phyloP scores from a whole-genome alignment of 1,139 yeast species.

The Saccharomyces hybrid region DNA sequence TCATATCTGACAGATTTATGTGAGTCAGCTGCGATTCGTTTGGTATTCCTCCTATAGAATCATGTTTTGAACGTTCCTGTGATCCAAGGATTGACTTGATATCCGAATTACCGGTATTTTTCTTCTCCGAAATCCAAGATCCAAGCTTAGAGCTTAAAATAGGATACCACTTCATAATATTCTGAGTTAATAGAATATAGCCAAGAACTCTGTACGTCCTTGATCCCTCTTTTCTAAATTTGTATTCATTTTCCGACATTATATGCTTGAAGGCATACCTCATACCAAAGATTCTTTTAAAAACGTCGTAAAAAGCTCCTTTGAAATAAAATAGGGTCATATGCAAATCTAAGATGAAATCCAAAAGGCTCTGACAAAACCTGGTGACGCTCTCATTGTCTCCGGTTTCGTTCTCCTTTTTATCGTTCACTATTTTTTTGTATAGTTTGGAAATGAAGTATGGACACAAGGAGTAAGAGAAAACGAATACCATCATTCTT shows the following conservation, averaged over 20 bases:
- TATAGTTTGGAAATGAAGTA: constrained; percentile 37
- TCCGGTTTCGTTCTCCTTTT: constrained; percentile 16
- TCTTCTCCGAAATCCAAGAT: background rate
- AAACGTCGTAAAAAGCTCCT: constrained; percentile 72
- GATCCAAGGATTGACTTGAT: background rate
- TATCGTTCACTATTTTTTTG: constrained; percentile 9
- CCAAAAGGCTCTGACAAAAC: constrained; percentile 41
- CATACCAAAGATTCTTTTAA: constrained; percentile 72
- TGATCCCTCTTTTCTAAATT: constrained; percentile 20
- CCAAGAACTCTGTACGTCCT: constrained; percentile 70
- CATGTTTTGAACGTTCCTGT: background rate
- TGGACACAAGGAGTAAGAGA: constrained; percentile 53
- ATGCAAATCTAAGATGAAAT: constrained; percentile 56
- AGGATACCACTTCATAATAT: constrained; percentile 38
- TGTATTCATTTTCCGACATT: constrained; percentile 40
- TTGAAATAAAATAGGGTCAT: constrained; percentile 73
- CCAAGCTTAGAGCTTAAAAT: background rate
- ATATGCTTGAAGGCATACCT: constrained; percentile 69
- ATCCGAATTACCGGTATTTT: background rate
- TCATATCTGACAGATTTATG: constrained; percentile 51
- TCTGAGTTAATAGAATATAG: constrained; percentile 55
- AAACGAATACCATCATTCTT: constrained; percentile 46
- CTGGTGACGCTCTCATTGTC: constrained; percentile 14
- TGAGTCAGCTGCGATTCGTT: constrained; percentile 11
- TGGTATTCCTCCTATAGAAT: constrained; percentile 9